Base-by-base conservation (phyloP, 768 basidiomycete genomes). In the Sarcodon sp. region DNA sequence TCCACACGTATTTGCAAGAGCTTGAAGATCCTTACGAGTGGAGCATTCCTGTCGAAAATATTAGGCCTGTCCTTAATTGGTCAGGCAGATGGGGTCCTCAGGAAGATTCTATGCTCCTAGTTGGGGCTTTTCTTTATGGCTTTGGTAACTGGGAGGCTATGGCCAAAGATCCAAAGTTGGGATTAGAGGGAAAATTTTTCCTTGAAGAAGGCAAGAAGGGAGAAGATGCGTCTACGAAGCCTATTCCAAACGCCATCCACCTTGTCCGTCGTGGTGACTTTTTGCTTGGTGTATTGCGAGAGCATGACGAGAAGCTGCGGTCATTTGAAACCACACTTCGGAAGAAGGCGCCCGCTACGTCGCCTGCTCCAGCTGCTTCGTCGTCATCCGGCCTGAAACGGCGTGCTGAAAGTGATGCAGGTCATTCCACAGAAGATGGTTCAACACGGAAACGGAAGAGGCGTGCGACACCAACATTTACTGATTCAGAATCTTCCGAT, bases 71-170 rank as follows among this genome's bases (percentile, higher is more conserved):
- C 1, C 76, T 90, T 46, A 92, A 92, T 60, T 98, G 96, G 94
- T 90, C 88, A 35, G 91, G 93, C 50, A 83, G 89, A 43, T 99
- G 96, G 96, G 82, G 80, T 13, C 78, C 84, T 33, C 77, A 80
- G 52, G 92, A 98, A 55, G 96, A 99, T 62, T 82, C 93, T 3
- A 88, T 92, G 80, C 73, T 99, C 13, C 76, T 99, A 35, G 83
- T 97, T 43, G 96, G 96, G 34, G 90, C 96, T 8, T 97, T 75
- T 70, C 58, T 84, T 15, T 85, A 98, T 56, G 96, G 96, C 15
- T 94, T 98, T 60, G 94, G 93, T 11, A 88, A 86, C 59, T 99
- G 96, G 96, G 96, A 98, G 60, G 75, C 77, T 21, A 98, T 98
- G 73, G 77, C 80, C 48, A 88, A 92, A 66, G 96, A 99, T 61